A percentile compares a stretch with the other conserved stretches of the same genome.
These are phyloP conservation scores for Syzygium aromaticum DNA, from an alignment of 345 rosid species.

Conservation along the genomic window DNA sequence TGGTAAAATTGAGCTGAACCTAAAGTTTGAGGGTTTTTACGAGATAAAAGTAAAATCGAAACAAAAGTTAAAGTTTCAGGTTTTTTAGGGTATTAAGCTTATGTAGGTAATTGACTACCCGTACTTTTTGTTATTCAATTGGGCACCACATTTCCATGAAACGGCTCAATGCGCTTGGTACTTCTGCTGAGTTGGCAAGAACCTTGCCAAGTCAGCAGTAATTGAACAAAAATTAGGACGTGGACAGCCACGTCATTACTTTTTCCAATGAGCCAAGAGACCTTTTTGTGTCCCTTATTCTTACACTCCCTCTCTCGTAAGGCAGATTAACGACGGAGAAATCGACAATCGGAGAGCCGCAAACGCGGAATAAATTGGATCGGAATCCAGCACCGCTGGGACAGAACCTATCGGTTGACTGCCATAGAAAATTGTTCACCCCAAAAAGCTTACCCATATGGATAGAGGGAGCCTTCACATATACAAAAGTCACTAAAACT, in stretches of 20 bases:
- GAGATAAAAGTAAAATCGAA: too few relatives aligned
- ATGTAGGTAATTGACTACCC: neutral
- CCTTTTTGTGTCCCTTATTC: neutral
- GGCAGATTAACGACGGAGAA: neutral
- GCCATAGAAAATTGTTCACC: neutral
- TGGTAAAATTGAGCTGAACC: too few relatives aligned
- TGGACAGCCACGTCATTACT: neutral
- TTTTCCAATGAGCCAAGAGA: neutral
- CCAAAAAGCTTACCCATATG: neutral
- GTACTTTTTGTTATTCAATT: neutral
- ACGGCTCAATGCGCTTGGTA: neutral
- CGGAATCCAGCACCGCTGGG: neutral
- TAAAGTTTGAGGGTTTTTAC: too few relatives aligned
- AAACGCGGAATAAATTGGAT: neutral
- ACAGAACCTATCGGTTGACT: neutral
- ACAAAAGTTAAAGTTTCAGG: too few relatives aligned
- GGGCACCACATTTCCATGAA: neutral
- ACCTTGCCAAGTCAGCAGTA: neutral
- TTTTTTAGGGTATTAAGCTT: too few relatives aligned
- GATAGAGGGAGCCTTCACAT: neutral
- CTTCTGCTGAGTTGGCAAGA: neutral
- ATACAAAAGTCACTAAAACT: neutral
- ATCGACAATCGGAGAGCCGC: neutral
- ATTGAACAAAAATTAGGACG: neutral
- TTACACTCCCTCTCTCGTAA: neutral